Percentiles rank a stretch among this genome's conserved stretches.
Conservation (phyloP, 2,329 filamentous ascomycete genomes). For the Grosmannia huntii region DNA sequence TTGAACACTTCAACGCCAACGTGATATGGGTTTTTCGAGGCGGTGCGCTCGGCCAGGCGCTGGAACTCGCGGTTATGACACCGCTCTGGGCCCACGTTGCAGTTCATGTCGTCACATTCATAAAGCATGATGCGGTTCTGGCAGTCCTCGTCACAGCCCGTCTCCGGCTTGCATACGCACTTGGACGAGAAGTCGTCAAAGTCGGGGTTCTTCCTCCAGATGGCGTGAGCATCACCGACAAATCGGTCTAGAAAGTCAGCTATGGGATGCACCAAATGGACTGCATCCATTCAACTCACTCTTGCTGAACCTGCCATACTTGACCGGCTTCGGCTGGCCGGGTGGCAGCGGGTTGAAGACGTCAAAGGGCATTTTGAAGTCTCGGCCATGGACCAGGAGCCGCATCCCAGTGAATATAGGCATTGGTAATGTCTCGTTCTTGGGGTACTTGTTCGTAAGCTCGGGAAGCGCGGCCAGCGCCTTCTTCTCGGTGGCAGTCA, state of each 20-base stretch:
- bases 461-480: slow-evolving; percentile 33
- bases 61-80: slow-evolving; percentile 87
- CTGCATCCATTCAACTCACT: slow-evolving; percentile 42
- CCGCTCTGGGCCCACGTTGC: slow-evolving; percentile 56
- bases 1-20: slow-evolving; percentile 93
- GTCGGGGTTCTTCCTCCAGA: slow-evolving; percentile 70
- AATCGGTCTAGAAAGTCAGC: slow-evolving; percentile 56
- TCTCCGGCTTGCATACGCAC: slow-evolving; percentile 65
- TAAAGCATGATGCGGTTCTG: slow-evolving; percentile 96
- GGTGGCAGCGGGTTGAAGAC: slow-evolving; percentile 77
- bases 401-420: slow-evolving; percentile 70
- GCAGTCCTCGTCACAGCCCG: slow-evolving; percentile 78
- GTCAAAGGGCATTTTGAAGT: slow-evolving; percentile 84
- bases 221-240: slow-evolving; percentile 65
- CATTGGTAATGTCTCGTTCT: slow-evolving; percentile 51
- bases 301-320: slow-evolving; percentile 84
- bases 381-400: slow-evolving; percentile 55
- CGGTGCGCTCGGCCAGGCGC: slow-evolving; percentile 56
- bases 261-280: not conserved
- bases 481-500: slow-evolving; percentile 40
- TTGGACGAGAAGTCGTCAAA: slow-evolving; percentile 62
- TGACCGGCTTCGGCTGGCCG: slow-evolving; percentile 80
- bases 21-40: slow-evolving; percentile 59
- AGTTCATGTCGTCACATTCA: slow-evolving; percentile 87
- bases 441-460: slow-evolving; percentile 30